Evolutionary conservation across 2,329 filamentous ascomycete species (phyloP).

Genomic region (Domatiomyces globalis): DNA sequence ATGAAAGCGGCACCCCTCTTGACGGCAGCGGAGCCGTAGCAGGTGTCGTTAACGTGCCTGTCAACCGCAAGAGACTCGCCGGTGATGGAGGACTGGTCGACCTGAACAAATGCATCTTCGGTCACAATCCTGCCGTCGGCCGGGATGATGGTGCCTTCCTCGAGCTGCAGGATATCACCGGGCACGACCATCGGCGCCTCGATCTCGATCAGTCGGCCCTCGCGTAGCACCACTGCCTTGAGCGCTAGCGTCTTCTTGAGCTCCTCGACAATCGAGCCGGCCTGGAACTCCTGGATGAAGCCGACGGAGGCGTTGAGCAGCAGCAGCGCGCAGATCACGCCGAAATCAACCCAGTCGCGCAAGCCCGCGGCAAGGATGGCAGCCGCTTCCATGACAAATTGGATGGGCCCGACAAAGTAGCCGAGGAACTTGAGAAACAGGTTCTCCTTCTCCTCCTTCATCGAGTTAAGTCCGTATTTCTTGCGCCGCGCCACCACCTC

Average conservation of each 20-base stretch:
- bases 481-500: conserved; percentile 52
- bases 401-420: conserved; percentile 79
- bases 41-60: conserved; percentile 68
- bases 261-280: conserved; percentile 78
- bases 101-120: conserved; percentile 70
- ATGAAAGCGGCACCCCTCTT: conserved; percentile 82
- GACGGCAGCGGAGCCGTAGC: conserved; percentile 74
- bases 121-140: conserved; percentile 78
- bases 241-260: conserved; percentile 81
- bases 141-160: conserved; percentile 83
- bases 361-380: conserved; percentile 71
- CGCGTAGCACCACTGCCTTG: conserved; percentile 75
- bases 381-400: conserved; percentile 88
- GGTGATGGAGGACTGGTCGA: conserved; percentile 84
- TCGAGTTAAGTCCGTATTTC: conserved; percentile 72
- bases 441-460: conserved; percentile 86
- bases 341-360: conserved; percentile 82
- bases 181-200: conserved; percentile 74
- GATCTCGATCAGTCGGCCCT: conserved; percentile 61
- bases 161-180: conserved; percentile 77
- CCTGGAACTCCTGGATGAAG: conserved; percentile 81
- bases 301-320: conserved; percentile 74
- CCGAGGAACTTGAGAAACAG: conserved; percentile 64
- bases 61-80: conserved; percentile 85
- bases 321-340: conserved; percentile 72